Evolutionary conservation across 2,329 filamentous ascomycete species (phyloP).

Genomic region (Fusarium sp.): DNA sequence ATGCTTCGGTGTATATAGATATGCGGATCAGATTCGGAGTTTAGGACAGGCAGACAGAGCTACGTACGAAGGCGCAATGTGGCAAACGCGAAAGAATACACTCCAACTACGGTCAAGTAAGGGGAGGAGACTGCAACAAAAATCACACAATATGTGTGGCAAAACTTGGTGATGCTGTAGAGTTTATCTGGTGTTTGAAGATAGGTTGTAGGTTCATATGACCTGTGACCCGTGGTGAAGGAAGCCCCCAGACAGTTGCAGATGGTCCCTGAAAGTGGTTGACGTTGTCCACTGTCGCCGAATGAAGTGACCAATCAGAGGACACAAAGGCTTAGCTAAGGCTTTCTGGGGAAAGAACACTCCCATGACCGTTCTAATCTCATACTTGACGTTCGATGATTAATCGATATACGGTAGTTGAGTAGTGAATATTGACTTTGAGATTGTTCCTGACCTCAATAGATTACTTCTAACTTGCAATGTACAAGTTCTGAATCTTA

Average conservation of each 20-base stretch:
- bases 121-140: conserved; percentile 1
- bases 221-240: conserved; percentile 23
- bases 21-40: conserved; percentile 1
- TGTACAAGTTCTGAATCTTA: neutral
- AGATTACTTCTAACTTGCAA: neutral
- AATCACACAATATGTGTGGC: conserved; percentile 8
- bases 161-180: conserved; percentile 18
- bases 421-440: neutral
- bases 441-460: neutral
- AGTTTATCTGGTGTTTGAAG: conserved; percentile 10
- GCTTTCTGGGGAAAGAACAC: neutral
- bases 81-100: conserved; percentile 14
- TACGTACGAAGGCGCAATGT: conserved; percentile 30
- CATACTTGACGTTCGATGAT: neutral
- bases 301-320: conserved; percentile 17
- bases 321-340: neutral
- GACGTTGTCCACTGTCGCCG: conserved; percentile 26
- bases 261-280: conserved; percentile 30
- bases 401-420: neutral
- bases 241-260: conserved; percentile 17
- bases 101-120: neutral
- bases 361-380: neutral
- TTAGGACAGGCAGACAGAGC: conserved; percentile 33
- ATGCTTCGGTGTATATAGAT: neutral
- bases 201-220: conserved; percentile 14